Base-by-base conservation (phyloP, 1,284 basidiomycete genomes). In the Rhizoctonia solani region DNA sequence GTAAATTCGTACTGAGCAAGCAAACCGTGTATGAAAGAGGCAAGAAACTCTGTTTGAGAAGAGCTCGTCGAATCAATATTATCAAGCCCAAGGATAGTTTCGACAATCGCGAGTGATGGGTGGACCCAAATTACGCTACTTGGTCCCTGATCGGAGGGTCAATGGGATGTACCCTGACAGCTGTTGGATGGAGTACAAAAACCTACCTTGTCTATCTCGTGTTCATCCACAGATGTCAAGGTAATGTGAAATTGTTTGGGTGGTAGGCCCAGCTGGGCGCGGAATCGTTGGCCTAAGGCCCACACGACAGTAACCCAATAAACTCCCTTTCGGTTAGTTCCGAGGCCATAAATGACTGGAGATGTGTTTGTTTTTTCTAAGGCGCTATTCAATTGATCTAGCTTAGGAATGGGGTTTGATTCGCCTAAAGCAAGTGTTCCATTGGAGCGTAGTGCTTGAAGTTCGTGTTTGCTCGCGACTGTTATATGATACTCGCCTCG, bases 211-310 rank as follows among this genome's bases (percentile, higher is more conserved):
- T 82, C 79, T 68, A 81, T 74, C 46, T 76, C 76, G 69, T 82
- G 80, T 61, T 80, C 76, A 68, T 84, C 80, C 4, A 72, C 71
- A 2, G 72, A 67, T 9, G 81, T 80, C 14, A 87, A 75, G 2
- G 81, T 82, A 70, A 86, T 80, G 72, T 86, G 82, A 71, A 85
- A 86, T 27, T 84, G 76, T 72, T 83, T 84, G 2, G 80, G 78
- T 32, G 78, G 76, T 9, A 86, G 77, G 1, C 82, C 82, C 9
- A 81, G 73, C 30, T 77, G 75, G 71, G 80, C 82, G 1, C 85
- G 80, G 34, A 82, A 73, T 23, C 77, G 76, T 69, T 86, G 82
- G 4, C 81, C 84, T 11, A 80, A 79, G 46, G 82, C 82, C 83
- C 84, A 86, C 2, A 86, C 76, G n/a, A 85, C 75, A 8, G 83